Percentiles rank a stretch among this genome's conserved stretches.
Conservation (phyloP, 2,329 filamentous ascomycete species). For the Colletotrichum tabaci region DNA sequence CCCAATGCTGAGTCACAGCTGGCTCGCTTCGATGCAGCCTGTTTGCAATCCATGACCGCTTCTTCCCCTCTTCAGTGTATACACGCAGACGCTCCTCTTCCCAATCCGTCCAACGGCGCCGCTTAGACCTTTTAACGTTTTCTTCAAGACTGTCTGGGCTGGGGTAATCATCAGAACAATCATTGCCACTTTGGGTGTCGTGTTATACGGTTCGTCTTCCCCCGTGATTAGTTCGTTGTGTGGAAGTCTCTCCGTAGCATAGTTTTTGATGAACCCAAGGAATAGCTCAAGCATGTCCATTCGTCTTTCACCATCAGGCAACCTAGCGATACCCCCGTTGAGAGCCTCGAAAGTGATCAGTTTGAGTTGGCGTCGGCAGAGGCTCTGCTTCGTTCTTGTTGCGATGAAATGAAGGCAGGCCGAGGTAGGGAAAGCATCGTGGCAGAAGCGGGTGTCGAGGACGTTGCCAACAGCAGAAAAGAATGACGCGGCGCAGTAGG, state of each 20-base stretch:
- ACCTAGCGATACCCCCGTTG: not conserved
- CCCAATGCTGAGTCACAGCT: constrained; percentile 13
- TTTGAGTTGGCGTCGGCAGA: no score
- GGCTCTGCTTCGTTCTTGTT: no score
- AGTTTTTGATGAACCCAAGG: constrained; percentile 16
- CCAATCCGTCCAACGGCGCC: not conserved
- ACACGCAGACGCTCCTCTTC: constrained; percentile 15
- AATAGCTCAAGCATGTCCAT: constrained; percentile 17
- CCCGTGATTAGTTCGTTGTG: not conserved
- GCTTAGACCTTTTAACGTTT: constrained; percentile 2
- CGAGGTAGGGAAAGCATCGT: no score
- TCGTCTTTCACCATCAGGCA: not conserved
- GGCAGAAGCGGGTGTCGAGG: no score
- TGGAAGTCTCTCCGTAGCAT: constrained; percentile 18
- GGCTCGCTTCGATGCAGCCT: constrained; percentile 14
- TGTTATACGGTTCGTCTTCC: not conserved
- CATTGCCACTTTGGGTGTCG: not conserved
- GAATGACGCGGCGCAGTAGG: no score
- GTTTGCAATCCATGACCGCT: constrained; percentile 16
- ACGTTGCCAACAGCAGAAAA: no score
- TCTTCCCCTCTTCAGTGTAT: constrained; percentile 18
- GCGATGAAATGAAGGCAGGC: no score
- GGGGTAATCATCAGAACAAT: not conserved
- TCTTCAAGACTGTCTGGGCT: constrained; percentile 4
- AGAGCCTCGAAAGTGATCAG: constrained; percentile 6